Percentiles rank a stretch among this genome's conserved stretches.
Evolutionary conservation across 1,284 basidiomycete genomes (phyloP).

Genomic region (Microbotryum saponariae): DNA sequence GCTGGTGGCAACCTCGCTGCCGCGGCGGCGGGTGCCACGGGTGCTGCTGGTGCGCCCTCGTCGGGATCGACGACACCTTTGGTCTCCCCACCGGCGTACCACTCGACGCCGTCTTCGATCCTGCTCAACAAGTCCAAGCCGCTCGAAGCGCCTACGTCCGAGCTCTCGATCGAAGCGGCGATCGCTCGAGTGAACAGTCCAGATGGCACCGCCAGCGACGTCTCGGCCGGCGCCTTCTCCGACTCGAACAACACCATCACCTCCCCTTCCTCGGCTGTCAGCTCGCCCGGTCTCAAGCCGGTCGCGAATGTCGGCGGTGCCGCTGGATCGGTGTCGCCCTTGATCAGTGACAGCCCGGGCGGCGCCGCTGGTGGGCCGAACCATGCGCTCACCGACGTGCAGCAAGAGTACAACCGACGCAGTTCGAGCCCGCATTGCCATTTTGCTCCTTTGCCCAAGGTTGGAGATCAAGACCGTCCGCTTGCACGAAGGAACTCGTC

Average conservation of each 20-base stretch:
- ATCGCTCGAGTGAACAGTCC: conserved; percentile 6
- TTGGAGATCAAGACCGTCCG: conserved; percentile 17
- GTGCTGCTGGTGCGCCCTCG: neutral
- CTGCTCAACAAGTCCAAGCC: neutral
- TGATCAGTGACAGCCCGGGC: neutral
- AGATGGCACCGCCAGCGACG: no score
- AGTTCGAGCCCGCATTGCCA: conserved; percentile 26
- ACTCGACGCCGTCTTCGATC: neutral
- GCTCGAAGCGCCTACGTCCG: neutral
- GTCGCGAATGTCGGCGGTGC: neutral
- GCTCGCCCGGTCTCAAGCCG: neutral
- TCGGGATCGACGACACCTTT: no score
- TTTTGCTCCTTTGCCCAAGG: conserved; percentile 30
- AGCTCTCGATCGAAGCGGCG: neutral
- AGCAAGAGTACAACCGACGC: neutral
- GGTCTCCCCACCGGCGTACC: neutral
- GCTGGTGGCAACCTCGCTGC: neutral
- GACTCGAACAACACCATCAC: neutral
- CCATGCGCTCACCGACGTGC: neutral
- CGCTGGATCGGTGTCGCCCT: neutral
- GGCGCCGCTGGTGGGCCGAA: no score
- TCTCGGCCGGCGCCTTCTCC: no score
- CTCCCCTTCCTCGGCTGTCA: neutral
- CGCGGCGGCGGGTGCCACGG: neutral
- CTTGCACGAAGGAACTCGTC: conserved; percentile 21